These are phyloP conservation scores for Botrytis aclada DNA, from an alignment of 2,329 filamentous ascomycete genomes.

Conservation along the genomic window DNA sequence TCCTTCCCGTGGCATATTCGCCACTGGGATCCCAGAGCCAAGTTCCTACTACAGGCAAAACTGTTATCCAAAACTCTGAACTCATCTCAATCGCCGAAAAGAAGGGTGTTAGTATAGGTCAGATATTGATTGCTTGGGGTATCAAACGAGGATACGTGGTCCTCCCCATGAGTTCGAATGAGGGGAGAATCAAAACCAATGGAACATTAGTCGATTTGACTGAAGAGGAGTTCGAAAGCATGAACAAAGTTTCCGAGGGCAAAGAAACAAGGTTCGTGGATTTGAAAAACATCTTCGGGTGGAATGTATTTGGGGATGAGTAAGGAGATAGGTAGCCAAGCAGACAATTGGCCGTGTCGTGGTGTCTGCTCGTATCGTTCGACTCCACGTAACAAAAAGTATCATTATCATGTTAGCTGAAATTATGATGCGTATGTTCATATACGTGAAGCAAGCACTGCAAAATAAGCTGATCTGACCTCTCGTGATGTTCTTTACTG, in stretches of 20 bases:
- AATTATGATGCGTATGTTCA: background rate
- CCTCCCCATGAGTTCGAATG: conserved; percentile 67
- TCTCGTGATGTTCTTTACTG: background rate
- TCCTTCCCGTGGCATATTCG: conserved; percentile 71
- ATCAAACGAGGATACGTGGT: conserved; percentile 65
- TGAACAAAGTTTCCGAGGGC: conserved; percentile 57
- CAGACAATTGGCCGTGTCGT: background rate
- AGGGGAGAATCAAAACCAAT: conserved; percentile 66
- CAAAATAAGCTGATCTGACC: conserved; percentile 5
- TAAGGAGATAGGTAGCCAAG: background rate
- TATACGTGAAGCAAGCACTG: background rate
- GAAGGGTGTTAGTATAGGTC: conserved; percentile 56
- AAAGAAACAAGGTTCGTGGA: conserved; percentile 71
- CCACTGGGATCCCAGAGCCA: conserved; percentile 62
- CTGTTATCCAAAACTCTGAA: conserved; percentile 55
- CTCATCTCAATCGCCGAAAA: conserved; percentile 60
- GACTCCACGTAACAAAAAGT: background rate
- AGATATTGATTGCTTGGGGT: conserved; percentile 68
- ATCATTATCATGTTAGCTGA: background rate
- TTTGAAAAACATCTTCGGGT: conserved; percentile 75
- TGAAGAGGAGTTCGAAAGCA: conserved; percentile 54
- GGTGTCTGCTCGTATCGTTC: background rate
- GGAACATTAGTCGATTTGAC: conserved; percentile 62
- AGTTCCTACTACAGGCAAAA: conserved; percentile 61
- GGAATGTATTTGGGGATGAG: conserved; percentile 47